Base-by-base conservation (phyloP, 257 asterid genomes). In the Plantago major region DNA sequence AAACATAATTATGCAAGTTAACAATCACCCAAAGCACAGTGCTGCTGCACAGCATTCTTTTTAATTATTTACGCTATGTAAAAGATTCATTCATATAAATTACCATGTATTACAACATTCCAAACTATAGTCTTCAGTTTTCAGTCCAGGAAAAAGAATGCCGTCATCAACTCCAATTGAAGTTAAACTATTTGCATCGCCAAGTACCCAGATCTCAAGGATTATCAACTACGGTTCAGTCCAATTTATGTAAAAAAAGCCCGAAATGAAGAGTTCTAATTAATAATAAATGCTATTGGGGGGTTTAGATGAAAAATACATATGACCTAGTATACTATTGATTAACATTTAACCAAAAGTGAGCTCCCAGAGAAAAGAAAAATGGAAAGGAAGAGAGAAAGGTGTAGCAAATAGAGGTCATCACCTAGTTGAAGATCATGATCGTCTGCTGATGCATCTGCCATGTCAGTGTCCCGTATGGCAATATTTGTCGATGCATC, bases 401-500 rank as follows among this genome's bases (percentile, higher is more conserved):
- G 17, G 42, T 60, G 52, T 15, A 44, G 40, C 55, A 58, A 73
- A 42, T 54, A 43, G 30, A 49, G 67, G 65, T 50, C 65, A 82
- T 58, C 68, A 93, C 99, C 97, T 55, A 83, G 96, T 71, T 85
- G 92, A 73, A 93, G 73, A 76, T 93, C 99, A 61, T 89, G 96
- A 79, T 93, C 96, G 68, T 82, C 99, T 28, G 92, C 77, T 68
- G 95, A 88, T 55, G 91, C 95, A 78, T 93, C 99, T 40, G 97
- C 69, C 97, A 93, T 93, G 73, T 93, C 95, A 53, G 87, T 82
- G 67, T 93, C 99, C 68, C 84, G 83, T 66, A 79, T 79, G 74
- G 83, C 79, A 64, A 67, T 80, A 53, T 76, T 80, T 51, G 95
- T 73, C 26, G 97, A 73, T 60, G 95, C 59, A 62, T 87, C 96